Evolutionary conservation across 257 asterid species (phyloP).

Genomic region (Jasminum sambac): DNA sequence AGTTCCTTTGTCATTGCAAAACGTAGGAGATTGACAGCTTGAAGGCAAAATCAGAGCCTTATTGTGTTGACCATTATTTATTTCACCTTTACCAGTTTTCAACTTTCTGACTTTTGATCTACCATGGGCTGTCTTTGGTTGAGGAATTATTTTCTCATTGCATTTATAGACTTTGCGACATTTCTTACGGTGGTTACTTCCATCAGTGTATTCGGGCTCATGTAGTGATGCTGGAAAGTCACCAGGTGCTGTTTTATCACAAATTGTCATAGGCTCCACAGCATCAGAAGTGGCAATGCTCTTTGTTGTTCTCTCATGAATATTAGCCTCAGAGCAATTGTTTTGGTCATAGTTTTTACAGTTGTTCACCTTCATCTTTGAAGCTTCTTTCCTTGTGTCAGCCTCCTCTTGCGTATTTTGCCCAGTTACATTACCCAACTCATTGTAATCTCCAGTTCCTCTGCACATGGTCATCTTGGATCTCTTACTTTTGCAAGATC

Average conservation of each 20-base stretch:
- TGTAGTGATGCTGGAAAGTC: conserved; percentile 36
- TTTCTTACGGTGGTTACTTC: conserved; percentile 26
- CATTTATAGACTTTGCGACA: conserved; percentile 25
- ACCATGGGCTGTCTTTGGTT: conserved; percentile 20
- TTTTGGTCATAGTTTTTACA: conserved; percentile 23
- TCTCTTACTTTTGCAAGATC: conserved; percentile 40
- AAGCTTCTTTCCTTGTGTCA: conserved; percentile 18
- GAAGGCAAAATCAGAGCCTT: conserved; percentile 29
- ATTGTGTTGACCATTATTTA: conserved; percentile 23
- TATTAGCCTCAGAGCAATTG: conserved; percentile 26
- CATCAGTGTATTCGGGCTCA: conserved; percentile 26
- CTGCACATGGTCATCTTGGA: conserved; percentile 35
- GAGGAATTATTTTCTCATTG: conserved; percentile 19
- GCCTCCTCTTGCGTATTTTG: conserved; percentile 29
- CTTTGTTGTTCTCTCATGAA: conserved; percentile 23
- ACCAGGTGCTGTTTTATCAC: conserved; percentile 14
- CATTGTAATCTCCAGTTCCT: conserved; percentile 28
- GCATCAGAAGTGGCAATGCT: conserved; percentile 28
- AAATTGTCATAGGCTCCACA: conserved; percentile 24
- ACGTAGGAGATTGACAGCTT: conserved; percentile 27
- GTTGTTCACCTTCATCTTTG: conserved; percentile 28
- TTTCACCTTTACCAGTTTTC: conserved; percentile 30
- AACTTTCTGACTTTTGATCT: conserved; percentile 24
- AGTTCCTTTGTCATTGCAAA: conserved; percentile 31
- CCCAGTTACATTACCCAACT: conserved; percentile 24